Percentiles rank a stretch among this genome's conserved stretches.
phyloP scores from a whole-genome alignment of 495 filamentous ascomycete genomes.

The Pseudoneurospora amorphoporcata region DNA sequence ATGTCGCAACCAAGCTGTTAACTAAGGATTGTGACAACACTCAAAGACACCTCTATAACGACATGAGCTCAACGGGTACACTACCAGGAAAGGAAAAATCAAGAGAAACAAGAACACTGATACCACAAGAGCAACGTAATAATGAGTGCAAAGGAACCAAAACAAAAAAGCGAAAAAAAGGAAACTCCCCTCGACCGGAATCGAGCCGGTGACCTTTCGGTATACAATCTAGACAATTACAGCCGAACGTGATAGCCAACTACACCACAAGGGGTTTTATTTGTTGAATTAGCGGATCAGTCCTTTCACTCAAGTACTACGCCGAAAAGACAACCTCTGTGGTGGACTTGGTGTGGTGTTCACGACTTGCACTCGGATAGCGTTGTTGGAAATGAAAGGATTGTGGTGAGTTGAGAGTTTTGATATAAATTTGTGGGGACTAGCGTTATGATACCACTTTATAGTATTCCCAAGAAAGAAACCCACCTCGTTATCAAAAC shows the following conservation, averaged over 20 bases:
- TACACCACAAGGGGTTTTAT: background rate
- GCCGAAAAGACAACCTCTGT: background rate
- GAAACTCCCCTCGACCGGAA: background rate
- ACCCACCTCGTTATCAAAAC: background rate
- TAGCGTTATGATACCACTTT: too few species aligned
- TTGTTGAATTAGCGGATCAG: background rate
- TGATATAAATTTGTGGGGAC: background rate
- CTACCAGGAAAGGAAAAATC: too few species aligned
- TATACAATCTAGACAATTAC: too few species aligned
- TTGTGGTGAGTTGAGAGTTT: background rate
- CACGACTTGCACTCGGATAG: background rate
- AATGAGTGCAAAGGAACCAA: too few species aligned
- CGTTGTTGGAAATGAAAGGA: background rate
- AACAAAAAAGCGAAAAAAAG: too few species aligned
- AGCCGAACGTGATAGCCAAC: background rate
- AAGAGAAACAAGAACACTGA: too few species aligned
- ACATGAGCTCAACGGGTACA: too few species aligned
- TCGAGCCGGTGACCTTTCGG: too few species aligned
- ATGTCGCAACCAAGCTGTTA: too few species aligned
- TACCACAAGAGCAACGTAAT: too few species aligned
- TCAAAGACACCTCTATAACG: too few species aligned
- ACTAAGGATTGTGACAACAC: too few species aligned
- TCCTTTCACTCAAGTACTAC: background rate
- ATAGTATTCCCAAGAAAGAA: background rate
- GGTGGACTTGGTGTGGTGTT: background rate